phyloP scores from a whole-genome alignment of 2,329 filamentous ascomycete genomes.

The Chaetomium globosum region DNA sequence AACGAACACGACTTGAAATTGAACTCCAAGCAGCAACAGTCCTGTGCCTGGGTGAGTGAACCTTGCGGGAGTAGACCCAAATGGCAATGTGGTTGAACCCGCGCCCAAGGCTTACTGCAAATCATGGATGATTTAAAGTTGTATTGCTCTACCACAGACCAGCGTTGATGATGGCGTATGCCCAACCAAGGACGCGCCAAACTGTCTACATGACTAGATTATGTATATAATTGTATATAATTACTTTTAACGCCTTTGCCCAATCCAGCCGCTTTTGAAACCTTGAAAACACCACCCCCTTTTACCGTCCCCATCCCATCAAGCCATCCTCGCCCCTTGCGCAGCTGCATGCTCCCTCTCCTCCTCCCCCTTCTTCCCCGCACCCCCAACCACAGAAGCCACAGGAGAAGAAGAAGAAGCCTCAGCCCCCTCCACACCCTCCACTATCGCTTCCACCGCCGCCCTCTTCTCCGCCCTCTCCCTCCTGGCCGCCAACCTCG shows the following conservation, averaged over 20 bases:
- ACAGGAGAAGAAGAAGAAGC: too few species aligned
- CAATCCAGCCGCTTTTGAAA: neutral
- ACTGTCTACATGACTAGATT: neutral
- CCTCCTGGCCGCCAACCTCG: slow-evolving; percentile 33
- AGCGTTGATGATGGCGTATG: neutral
- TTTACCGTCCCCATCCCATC: neutral
- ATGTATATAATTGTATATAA: neutral
- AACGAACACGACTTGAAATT: neutral
- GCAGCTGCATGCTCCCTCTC: slow-evolving; percentile 10
- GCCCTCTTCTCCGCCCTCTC: slow-evolving; percentile 20
- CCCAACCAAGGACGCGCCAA: neutral
- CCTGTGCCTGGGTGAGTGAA: neutral
- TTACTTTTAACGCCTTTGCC: neutral
- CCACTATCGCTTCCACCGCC: neutral
- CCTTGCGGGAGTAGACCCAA: neutral
- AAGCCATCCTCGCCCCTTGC: slow-evolving; percentile 22
- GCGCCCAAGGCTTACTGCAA: neutral
- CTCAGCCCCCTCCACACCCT: neutral
- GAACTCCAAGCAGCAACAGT: neutral
- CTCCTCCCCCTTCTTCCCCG: slow-evolving; percentile 3
- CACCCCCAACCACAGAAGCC: neutral
- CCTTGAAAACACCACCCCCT: neutral
- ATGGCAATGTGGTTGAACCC: neutral
- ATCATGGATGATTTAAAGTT: neutral
- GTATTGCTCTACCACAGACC: neutral